Evolutionary conservation across 441 rosid genomes (phyloP).

Genomic region (Bocquillonia castaneifolia): DNA sequence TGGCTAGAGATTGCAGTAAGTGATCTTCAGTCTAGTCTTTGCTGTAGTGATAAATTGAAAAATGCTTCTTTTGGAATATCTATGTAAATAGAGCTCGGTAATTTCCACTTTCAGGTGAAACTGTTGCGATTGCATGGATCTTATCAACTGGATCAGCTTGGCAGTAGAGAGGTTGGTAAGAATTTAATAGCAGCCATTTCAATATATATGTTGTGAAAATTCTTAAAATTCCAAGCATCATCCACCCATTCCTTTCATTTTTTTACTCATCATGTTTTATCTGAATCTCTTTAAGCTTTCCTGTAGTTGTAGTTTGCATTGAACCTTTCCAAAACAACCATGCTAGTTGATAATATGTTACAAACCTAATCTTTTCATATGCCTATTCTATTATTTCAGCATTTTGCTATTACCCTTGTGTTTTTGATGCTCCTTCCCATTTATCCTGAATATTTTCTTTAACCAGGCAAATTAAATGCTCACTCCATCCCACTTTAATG

Average conservation of each 20-base stretch:
- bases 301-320: not conserved
- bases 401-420: no score
- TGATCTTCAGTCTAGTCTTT: constrained; percentile 3
- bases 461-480: no score
- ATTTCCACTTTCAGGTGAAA: constrained; percentile 57
- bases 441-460: no score
- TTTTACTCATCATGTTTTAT: not conserved
- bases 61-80: constrained; percentile 12
- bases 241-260: not conserved
- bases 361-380: not conserved
- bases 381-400: not conserved
- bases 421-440: no score
- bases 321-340: not conserved
- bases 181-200: constrained; percentile 13
- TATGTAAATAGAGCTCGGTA: not conserved
- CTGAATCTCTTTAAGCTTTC: not conserved
- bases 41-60: not conserved
- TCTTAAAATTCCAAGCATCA: not conserved
- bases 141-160: constrained; percentile 82
- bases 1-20: constrained; percentile 89
- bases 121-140: constrained; percentile 80
- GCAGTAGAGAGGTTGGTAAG: constrained; percentile 74
- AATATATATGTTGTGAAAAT: not conserved
- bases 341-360: not conserved
- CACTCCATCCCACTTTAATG: no score